Evolutionary conservation across 768 basidiomycete genomes (phyloP).

Genomic region (Grammothele lineata): DNA sequence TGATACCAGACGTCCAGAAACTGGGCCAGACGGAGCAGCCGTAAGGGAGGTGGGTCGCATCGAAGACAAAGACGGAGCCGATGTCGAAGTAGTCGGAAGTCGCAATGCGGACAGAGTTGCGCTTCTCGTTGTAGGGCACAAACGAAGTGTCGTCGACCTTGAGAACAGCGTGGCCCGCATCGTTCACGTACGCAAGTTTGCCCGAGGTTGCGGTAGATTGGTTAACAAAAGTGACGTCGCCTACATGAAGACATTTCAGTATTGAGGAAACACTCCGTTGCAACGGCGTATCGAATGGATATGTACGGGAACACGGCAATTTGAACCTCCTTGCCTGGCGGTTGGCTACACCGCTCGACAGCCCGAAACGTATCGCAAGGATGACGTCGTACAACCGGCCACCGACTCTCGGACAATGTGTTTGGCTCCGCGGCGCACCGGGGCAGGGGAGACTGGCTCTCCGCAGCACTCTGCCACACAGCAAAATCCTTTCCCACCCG

Average conservation of each 20-base stretch:
- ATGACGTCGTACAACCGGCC: too few species aligned
- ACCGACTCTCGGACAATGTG: too few species aligned
- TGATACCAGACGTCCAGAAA: slow-evolving; percentile 34
- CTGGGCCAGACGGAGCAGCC: slow-evolving; percentile 44
- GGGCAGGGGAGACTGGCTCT: too few species aligned
- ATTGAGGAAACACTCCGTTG: neutral
- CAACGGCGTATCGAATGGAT: too few species aligned
- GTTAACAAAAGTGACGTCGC: slow-evolving; percentile 59
- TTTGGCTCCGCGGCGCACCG: too few species aligned
- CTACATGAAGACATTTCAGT: slow-evolving; percentile 31
- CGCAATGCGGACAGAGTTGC: slow-evolving; percentile 54
- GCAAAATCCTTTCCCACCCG: too few species aligned
- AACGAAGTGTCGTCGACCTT: slow-evolving; percentile 68
- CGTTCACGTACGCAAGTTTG: slow-evolving; percentile 54
- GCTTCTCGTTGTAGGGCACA: slow-evolving; percentile 47
- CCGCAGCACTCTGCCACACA: too few species aligned
- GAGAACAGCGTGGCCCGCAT: slow-evolving; percentile 59
- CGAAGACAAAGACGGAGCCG: slow-evolving; percentile 43
- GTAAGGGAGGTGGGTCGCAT: slow-evolving; percentile 45
- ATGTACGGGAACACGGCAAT: too few species aligned
- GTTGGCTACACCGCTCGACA: too few species aligned
- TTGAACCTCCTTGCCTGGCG: too few species aligned
- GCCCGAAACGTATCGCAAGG: too few species aligned
- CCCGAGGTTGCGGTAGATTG: slow-evolving; percentile 35
- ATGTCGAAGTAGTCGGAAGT: slow-evolving; percentile 36